These are phyloP conservation scores for Fusarium foetens DNA, from an alignment of 2,329 filamentous ascomycete species.

Conservation along the genomic window DNA sequence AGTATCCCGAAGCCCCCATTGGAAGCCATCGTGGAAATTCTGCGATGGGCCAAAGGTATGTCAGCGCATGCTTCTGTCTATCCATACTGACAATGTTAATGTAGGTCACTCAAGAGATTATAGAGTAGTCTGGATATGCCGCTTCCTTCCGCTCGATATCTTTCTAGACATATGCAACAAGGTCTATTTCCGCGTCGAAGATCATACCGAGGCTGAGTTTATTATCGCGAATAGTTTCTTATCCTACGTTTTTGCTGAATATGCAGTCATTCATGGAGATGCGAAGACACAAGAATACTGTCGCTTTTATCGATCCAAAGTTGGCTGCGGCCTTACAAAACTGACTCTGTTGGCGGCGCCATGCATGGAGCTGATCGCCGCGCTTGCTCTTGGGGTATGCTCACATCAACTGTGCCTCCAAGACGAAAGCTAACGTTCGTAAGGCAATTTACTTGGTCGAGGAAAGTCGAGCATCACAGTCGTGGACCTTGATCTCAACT, in stretches of 20 bases:
- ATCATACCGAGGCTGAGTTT: conserved; percentile 47
- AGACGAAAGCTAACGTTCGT: fast-evolving
- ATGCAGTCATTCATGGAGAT: conserved; percentile 41
- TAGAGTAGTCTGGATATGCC: conserved; percentile 47
- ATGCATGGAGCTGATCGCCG: conserved; percentile 48
- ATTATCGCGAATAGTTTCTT: conserved; percentile 51
- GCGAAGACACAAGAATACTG: conserved; percentile 39
- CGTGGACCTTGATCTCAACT: conserved; percentile 52
- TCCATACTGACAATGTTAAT: background rate
- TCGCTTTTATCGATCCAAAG: conserved; percentile 43
- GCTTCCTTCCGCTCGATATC: conserved; percentile 46
- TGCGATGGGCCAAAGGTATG: conserved; percentile 50
- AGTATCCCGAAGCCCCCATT: conserved; percentile 42
- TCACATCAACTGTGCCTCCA: fast-evolving
- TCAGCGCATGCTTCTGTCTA: fast-evolving
- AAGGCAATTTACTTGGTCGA: conserved; percentile 50
- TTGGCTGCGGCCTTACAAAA: conserved; percentile 39
- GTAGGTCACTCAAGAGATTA: conserved; percentile 42
- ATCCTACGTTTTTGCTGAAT: conserved; percentile 50
- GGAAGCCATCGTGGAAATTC: conserved; percentile 41
- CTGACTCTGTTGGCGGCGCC: conserved; percentile 48
- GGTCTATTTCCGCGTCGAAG: conserved; percentile 51
- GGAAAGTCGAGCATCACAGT: conserved; percentile 44
- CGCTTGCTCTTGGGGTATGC: conserved; percentile 49
- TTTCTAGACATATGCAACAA: conserved; percentile 49